phyloP scores from a whole-genome alignment of 164 flowering plant species.

The Magnolia kwangsiensis region DNA sequence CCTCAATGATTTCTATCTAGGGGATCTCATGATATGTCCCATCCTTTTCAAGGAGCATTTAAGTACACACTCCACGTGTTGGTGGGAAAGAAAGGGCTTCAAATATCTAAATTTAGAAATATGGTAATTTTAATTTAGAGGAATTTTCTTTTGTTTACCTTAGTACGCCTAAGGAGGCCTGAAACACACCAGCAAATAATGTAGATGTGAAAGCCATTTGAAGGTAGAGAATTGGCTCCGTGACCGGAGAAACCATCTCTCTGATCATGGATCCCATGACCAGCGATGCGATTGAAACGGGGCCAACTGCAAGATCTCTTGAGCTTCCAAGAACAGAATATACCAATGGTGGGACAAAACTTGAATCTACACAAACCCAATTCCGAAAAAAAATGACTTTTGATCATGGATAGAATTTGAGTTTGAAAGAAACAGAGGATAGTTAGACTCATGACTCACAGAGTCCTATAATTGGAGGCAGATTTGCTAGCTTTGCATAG shows the following conservation, averaged over 20 bases:
- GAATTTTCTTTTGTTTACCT: conserved; percentile 32
- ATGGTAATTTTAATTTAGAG: background rate
- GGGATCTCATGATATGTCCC: background rate
- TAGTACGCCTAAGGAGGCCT: conserved; percentile 47
- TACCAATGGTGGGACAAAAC: conserved; percentile 65
- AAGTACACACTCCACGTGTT: background rate
- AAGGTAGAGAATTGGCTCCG: conserved; percentile 37
- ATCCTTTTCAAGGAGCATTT: background rate
- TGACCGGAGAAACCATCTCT: conserved; percentile 27
- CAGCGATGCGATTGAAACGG: conserved; percentile 56
- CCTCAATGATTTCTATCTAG: background rate
- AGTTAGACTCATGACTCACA: conserved; percentile 33
- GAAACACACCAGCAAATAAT: conserved; percentile 55
- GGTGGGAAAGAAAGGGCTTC: background rate
- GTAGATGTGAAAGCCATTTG: conserved; percentile 55
- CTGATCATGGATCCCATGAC: conserved; percentile 59
- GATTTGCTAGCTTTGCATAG: conserved; percentile 59
- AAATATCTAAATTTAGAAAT: background rate
- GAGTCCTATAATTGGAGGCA: conserved; percentile 61
- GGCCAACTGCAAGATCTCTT: conserved; percentile 55
- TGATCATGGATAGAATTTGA: background rate
- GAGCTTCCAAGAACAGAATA: conserved; percentile 64
- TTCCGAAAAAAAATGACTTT: background rate
- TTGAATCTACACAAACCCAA: conserved; percentile 45
- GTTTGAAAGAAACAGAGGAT: background rate